A percentile compares a stretch with the other conserved stretches of the same genome.
Conservation (phyloP, 75 land plant genomes). For the Pinus taeda region DNA sequence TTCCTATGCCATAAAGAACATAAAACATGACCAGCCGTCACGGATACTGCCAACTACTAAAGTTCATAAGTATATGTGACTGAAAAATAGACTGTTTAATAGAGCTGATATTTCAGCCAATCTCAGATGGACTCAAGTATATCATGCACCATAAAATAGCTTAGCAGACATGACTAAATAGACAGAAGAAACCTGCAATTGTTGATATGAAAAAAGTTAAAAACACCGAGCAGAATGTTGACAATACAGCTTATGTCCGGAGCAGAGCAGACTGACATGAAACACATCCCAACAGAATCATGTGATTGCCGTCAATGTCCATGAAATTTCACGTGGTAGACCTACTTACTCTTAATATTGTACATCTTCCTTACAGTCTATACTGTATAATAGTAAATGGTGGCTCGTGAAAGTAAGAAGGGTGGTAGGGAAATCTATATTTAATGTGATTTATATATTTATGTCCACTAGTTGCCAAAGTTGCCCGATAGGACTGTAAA, state of each 20-base stretch:
- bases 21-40: background rate
- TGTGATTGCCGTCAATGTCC: background rate
- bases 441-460: no score
- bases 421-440: no score
- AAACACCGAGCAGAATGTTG: no score
- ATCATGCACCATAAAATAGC: background rate
- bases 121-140: background rate
- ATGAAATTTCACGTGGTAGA: background rate
- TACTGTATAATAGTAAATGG: no score
- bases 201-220: background rate
- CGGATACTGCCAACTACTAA: no score
- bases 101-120: no score
- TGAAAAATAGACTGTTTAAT: background rate
- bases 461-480: no score
- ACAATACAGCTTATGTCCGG: no score
- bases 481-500: no score
- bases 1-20: background rate
- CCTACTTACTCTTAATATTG: background rate
- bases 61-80: background rate
- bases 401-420: no score
- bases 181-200: background rate
- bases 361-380: no score
- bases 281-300: conserved; percentile 4
- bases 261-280: background rate
- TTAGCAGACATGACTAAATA: background rate